A percentile compares a stretch with the other conserved stretches of the same genome.
phyloP scores from a whole-genome alignment of 2,329 filamentous ascomycete genomes.

The Xylariales sp. region DNA sequence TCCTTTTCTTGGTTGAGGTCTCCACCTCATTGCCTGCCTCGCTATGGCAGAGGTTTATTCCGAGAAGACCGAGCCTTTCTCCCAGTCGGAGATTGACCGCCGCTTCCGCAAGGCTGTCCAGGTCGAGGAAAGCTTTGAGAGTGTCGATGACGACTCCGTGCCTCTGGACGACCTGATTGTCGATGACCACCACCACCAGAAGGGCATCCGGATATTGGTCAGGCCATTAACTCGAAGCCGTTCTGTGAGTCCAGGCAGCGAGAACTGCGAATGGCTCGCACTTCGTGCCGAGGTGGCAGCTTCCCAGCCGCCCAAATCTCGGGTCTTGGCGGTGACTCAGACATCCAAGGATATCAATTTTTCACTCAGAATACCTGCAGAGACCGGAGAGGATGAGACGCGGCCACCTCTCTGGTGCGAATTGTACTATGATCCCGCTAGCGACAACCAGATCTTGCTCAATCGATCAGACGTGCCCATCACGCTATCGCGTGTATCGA shows the following conservation, averaged over 20 bases:
- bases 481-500: constrained; percentile 40
- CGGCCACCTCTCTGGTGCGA: constrained; percentile 54
- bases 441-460: constrained; percentile 52
- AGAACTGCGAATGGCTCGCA: constrained; percentile 54
- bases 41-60: too few species aligned
- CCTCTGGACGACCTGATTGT: constrained; percentile 49
- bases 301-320: constrained; percentile 47
- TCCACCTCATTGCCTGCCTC: too few species aligned
- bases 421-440: constrained; percentile 55
- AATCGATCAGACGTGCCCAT: constrained; percentile 54
- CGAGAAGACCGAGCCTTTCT: constrained; percentile 56
- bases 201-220: constrained; percentile 54
- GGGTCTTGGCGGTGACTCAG: constrained; percentile 56
- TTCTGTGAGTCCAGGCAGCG: constrained; percentile 51
- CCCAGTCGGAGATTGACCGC: constrained; percentile 50
- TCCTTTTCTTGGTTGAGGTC: constrained; percentile 40
- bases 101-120: constrained; percentile 39
- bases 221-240: constrained; percentile 49
- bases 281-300: constrained; percentile 50
- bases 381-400: constrained; percentile 35
- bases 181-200: constrained; percentile 47
- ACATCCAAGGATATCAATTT: constrained; percentile 58
- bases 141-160: constrained; percentile 36
- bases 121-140: constrained; percentile 36
- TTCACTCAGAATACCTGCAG: constrained; percentile 50